Evolutionary conservation across 306 rosid species (phyloP).

Genomic region (Carpinus viminea): DNA sequence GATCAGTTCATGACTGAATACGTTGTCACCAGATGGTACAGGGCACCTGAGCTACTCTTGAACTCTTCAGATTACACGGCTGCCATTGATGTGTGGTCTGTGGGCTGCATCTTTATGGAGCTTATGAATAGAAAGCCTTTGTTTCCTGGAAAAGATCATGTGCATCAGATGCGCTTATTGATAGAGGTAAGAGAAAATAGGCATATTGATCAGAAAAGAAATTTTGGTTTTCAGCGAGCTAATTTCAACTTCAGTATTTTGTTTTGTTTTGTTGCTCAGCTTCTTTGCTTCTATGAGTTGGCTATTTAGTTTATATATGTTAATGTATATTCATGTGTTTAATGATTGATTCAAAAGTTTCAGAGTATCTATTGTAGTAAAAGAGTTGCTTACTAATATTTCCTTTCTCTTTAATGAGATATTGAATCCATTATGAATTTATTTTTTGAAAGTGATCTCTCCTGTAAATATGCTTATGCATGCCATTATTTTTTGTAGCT

Average conservation of each 20-base stretch:
- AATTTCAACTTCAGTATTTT: neutral
- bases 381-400: neutral
- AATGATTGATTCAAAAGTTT: neutral
- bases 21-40: slow-evolving; percentile 97
- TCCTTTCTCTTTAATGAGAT: neutral
- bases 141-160: slow-evolving; percentile 86
- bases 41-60: slow-evolving; percentile 94
- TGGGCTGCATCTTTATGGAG: slow-evolving; percentile 96
- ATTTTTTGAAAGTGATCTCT: slow-evolving; percentile 17
- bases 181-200: slow-evolving; percentile 66
- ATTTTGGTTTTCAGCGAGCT: neutral
- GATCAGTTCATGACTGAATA: slow-evolving; percentile 85
- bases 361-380: neutral
- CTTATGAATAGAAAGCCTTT: slow-evolving; percentile 94
- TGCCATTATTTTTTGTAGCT: slow-evolving; percentile 52
- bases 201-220: neutral
- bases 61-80: slow-evolving; percentile 95
- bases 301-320: neutral
- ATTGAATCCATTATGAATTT: slow-evolving; percentile 7
- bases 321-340: neutral
- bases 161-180: slow-evolving; percentile 94
- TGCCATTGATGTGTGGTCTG: slow-evolving; percentile 96
- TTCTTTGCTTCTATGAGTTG: neutral
- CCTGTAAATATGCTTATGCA: slow-evolving; percentile 31
- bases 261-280: neutral